Percentiles rank a stretch among this genome's conserved stretches.
Evolutionary conservation across 2,329 filamentous ascomycete genomes (phyloP).

Genomic region (Verticillium dahliae): DNA sequence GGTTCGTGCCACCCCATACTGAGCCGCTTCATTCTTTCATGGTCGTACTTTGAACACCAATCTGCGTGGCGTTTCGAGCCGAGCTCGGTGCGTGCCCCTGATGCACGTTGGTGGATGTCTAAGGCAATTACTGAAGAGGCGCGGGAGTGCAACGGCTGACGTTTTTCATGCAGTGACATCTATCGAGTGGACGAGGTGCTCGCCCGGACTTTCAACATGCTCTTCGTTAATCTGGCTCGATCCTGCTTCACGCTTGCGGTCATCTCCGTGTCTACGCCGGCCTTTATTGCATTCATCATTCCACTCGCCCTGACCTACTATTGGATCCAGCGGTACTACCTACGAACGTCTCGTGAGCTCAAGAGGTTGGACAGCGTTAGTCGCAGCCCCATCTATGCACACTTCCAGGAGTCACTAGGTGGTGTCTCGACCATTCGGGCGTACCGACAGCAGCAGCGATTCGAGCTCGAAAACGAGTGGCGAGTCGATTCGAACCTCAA

Average conservation of each 20-base stretch:
- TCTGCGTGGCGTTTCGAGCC: not conserved
- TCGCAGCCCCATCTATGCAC: constrained; percentile 92
- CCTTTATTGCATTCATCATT: constrained; percentile 73
- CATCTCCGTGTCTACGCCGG: constrained; percentile 74
- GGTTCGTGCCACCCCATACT: constrained; percentile 39
- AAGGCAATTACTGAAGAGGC: not conserved
- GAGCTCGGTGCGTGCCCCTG: constrained; percentile 1
- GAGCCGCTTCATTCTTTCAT: not conserved
- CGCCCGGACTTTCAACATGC: constrained; percentile 96
- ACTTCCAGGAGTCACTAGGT: constrained; percentile 95
- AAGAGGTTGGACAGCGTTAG: constrained; percentile 95
- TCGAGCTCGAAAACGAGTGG: constrained; percentile 94
- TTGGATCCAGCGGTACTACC: constrained; percentile 94
- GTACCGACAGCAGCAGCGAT: constrained; percentile 81
- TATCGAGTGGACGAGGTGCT: constrained; percentile 87
- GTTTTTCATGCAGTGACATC: constrained; percentile 50
- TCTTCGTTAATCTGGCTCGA: constrained; percentile 69
- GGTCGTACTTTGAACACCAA: not conserved
- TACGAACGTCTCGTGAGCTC: constrained; percentile 90
- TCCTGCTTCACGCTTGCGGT: constrained; percentile 80
- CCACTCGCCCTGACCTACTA: constrained; percentile 78
- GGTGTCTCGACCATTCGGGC: constrained; percentile 94
- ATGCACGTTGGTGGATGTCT: not conserved
- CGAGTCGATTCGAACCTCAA: constrained; percentile 89
- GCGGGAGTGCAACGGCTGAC: constrained; percentile 15